Base-by-base conservation (phyloP, 179 eudicot genomes). In the Camellia oleifera region DNA sequence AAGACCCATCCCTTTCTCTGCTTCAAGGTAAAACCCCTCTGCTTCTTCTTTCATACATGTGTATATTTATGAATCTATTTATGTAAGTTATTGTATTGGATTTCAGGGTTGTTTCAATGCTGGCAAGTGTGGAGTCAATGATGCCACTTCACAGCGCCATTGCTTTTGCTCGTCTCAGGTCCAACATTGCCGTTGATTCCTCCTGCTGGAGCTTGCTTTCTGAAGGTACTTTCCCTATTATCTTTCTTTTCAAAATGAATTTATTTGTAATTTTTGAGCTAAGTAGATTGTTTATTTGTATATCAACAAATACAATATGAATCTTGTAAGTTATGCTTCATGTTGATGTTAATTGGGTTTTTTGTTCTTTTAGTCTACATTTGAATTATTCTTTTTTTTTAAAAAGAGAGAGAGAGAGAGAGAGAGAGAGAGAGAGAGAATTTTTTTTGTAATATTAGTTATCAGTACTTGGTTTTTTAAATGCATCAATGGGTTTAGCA, bases 151-250 rank as follows among this genome's bases (percentile, higher is more conserved):
- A 92, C 58, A 90, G 89, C 53, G 88, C 92, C 17, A 83, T 90
- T 77, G 97, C 97, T 70, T 84, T 91, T 48, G 86, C 93, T 77
- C 90, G 97, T 44, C 89, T 93, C 2, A 88, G 72, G 42, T 91
- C 97, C 42, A 87, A 81, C 76, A 87, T 93, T 17, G 93, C 88
- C 4, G 69, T 85, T 20, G 91, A 89, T 71, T 83, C 95, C 42
- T 68, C 86, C 77, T 90, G 89, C 82, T 93, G 95, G 97, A 91
- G 93, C 82, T 86, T 83, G 87, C 89, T 93, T 64, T 89, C 97
- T 68, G 89, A 82, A 87, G 97, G 97, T 93, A 61, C 78, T 5
- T 50, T 32, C 1, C 7, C 11, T 7, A 20, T 4, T 17, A 44
- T 15, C 7, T 40, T 69, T 69, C 72, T 69, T n/a, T 8, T 4